phyloP scores from a whole-genome alignment of 208 protist species.

The Histomonas meleagridis region DNA sequence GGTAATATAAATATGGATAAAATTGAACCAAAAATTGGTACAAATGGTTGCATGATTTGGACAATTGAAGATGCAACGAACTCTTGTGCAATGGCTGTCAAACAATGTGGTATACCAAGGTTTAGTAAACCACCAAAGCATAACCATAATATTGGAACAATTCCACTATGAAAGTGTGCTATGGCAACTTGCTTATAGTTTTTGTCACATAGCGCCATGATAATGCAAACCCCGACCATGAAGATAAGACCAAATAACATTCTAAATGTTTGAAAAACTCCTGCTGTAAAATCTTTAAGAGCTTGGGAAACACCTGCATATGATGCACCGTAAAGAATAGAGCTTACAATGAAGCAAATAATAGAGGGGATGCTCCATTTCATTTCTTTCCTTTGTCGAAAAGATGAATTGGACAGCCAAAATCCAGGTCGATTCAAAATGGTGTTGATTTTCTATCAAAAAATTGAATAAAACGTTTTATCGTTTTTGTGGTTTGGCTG shows the following conservation, averaged over 20 bases:
- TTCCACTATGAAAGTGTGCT: not conserved
- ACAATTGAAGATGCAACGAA: not conserved
- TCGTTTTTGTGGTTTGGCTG: no score
- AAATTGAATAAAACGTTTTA: no score
- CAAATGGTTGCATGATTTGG: not conserved
- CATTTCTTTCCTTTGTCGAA: no score
- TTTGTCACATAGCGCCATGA: not conserved
- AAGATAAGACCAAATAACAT: not conserved
- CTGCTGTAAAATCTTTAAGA: not conserved
- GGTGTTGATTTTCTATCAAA: no score
- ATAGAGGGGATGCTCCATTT: not conserved
- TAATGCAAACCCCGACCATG: not conserved
- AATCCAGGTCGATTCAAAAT: no score
- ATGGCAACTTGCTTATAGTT: not conserved
- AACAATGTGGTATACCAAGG: not conserved
- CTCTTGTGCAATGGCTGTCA: not conserved
- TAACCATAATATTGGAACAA: not conserved
- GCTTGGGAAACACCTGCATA: conserved; percentile 15
- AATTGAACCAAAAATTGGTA: not conserved
- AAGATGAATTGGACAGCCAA: no score
- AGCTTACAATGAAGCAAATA: not conserved
- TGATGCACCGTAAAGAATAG: not conserved
- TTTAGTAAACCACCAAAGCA: not conserved
- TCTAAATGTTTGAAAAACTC: conserved; percentile 25
- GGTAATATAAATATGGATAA: not conserved